Evolutionary conservation across 2,329 filamentous ascomycete genomes (phyloP).

Genomic region (Penicillium sp.): DNA sequence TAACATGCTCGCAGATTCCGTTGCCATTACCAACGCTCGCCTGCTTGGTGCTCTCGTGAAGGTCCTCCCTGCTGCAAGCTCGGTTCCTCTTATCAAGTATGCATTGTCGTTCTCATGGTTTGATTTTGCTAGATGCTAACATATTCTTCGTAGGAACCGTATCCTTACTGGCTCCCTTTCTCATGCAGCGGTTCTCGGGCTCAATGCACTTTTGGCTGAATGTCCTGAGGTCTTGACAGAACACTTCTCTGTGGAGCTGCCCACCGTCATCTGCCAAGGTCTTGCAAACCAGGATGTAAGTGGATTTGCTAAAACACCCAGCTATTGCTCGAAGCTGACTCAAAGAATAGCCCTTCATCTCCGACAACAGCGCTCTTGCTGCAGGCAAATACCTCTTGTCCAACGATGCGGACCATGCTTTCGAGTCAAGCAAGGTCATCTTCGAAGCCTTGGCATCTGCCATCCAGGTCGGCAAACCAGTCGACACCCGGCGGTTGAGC

Average conservation of each 20-base stretch:
- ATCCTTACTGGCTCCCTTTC: slow-evolving; percentile 75
- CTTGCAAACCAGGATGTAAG: slow-evolving; percentile 73
- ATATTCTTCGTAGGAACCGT: slow-evolving; percentile 60
- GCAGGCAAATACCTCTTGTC: slow-evolving; percentile 85
- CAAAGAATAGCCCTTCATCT: slow-evolving; percentile 65
- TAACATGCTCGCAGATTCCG: slow-evolving; percentile 48
- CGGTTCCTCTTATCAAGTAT: slow-evolving; percentile 57
- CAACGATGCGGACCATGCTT: slow-evolving; percentile 56
- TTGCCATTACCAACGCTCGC: slow-evolving; percentile 86
- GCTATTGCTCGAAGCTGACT: slow-evolving; percentile 15
- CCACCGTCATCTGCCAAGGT: slow-evolving; percentile 74
- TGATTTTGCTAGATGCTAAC: slow-evolving; percentile 21
- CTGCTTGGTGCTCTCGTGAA: slow-evolving; percentile 86
- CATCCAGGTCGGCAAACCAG: slow-evolving; percentile 73
- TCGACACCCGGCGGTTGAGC: slow-evolving; percentile 79
- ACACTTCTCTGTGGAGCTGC: slow-evolving; percentile 69
- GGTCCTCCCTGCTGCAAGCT: slow-evolving; percentile 72
- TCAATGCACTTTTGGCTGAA: slow-evolving; percentile 86
- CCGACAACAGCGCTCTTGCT: slow-evolving; percentile 84
- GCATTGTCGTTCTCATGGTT: slow-evolving; percentile 10
- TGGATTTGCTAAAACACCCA: slow-evolving; percentile 16
- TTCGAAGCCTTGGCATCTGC: slow-evolving; percentile 73
- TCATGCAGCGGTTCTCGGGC: slow-evolving; percentile 74
- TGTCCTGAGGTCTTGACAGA: slow-evolving; percentile 68
- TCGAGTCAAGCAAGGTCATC: slow-evolving; percentile 73